A percentile compares a stretch with the other conserved stretches of the same genome.
These are phyloP conservation scores for Tuber magnatum DNA, from an alignment of 495 filamentous ascomycete genomes.

Conservation along the genomic window DNA sequence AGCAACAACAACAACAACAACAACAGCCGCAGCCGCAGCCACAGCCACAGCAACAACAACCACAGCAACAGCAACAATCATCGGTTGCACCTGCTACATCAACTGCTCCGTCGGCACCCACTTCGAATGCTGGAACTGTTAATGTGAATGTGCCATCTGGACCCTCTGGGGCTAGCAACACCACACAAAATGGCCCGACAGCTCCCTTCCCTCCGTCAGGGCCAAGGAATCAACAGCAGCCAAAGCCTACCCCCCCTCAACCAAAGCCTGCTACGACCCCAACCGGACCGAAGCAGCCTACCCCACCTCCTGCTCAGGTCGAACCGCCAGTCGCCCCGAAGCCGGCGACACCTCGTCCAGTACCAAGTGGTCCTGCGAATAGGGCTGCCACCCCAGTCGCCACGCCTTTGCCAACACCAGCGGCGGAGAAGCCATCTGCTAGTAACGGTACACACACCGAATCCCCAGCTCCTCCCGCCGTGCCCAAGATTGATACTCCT, in stretches of 20 bases:
- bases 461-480: constrained; percentile 46
- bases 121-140: constrained; percentile 41
- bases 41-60: constrained; percentile 29
- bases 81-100: constrained; percentile 41
- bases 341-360: constrained; percentile 43
- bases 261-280: constrained; percentile 43
- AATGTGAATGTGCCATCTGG: constrained; percentile 33
- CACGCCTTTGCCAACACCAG: constrained; percentile 19
- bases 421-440: constrained; percentile 33
- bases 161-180: constrained; percentile 19
- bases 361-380: constrained; percentile 45
- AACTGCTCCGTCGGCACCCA: constrained; percentile 44
- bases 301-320: constrained; percentile 46
- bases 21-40: too few relatives aligned
- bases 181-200: constrained; percentile 36
- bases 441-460: constrained; percentile 45
- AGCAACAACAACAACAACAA: constrained; percentile 19
- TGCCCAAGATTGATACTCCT: constrained; percentile 45
- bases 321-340: constrained; percentile 41
- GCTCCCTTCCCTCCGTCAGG: constrained; percentile 40
- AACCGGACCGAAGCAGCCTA: constrained; percentile 46
- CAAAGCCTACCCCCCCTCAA: constrained; percentile 40
- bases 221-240: constrained; percentile 41
- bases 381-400: constrained; percentile 41
- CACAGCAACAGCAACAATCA: constrained; percentile 36